Evolutionary conservation across 306 rosid species (phyloP).

Genomic region (Malus asiatica): DNA sequence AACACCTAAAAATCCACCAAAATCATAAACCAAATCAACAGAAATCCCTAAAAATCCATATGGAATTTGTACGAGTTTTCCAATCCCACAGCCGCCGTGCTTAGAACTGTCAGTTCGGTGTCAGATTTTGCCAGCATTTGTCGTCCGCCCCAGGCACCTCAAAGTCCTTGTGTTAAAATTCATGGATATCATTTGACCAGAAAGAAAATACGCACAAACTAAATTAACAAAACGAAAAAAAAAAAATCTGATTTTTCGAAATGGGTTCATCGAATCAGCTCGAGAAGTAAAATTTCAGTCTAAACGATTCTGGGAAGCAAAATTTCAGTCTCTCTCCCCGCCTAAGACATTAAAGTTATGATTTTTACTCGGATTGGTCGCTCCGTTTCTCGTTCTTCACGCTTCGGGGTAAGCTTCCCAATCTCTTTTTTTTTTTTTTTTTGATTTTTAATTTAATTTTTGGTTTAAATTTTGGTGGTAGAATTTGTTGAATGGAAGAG

Average conservation of each 20-base stretch:
- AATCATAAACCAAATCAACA: too few relatives aligned
- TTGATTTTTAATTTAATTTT: background rate
- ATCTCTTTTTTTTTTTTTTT: too few relatives aligned
- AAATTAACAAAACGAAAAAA: background rate
- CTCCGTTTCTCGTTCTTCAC: conserved; percentile 59
- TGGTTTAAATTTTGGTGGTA: conserved; percentile 16
- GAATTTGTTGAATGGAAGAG: conserved; percentile 45
- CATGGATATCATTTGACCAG: too few relatives aligned
- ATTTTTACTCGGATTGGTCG: conserved; percentile 53
- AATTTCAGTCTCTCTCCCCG: background rate
- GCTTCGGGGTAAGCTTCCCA: conserved; percentile 33
- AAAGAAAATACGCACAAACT: background rate
- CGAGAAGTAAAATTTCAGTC: background rate
- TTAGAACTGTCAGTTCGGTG: too few relatives aligned
- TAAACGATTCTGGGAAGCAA: background rate
- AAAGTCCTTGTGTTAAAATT: too few relatives aligned
- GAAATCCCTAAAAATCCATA: too few relatives aligned
- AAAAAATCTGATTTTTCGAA: background rate
- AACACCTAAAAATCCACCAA: too few relatives aligned
- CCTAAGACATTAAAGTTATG: conserved; percentile 28
- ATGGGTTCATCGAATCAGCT: conserved; percentile 5
- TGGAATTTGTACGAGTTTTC: too few relatives aligned
- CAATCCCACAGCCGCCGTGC: too few relatives aligned
- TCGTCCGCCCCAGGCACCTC: too few relatives aligned
- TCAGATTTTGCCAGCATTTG: too few relatives aligned